These are phyloP conservation scores for Gossypium ekmanianum DNA, from an alignment of 345 rosid genomes.

Conservation along the genomic window DNA sequence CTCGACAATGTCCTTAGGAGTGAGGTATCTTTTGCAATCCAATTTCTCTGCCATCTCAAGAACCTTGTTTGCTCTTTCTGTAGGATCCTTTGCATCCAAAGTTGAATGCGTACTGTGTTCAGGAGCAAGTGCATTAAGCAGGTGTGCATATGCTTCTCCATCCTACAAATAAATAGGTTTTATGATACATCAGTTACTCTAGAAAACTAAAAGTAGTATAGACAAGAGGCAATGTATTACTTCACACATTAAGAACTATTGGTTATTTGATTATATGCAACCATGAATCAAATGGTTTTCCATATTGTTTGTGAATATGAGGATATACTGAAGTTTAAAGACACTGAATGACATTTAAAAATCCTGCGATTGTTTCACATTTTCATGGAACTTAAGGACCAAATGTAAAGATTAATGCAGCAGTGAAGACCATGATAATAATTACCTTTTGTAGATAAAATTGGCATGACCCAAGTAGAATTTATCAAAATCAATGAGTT, in stretches of 20 bases:
- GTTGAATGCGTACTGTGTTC: slow-evolving; percentile 38
- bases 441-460: neutral
- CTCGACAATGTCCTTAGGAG: slow-evolving; percentile 86
- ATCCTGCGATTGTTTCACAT: neutral
- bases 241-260: neutral
- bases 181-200: slow-evolving; percentile 16
- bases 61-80: slow-evolving; percentile 71
- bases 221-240: neutral
- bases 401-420: neutral
- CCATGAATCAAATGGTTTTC: neutral
- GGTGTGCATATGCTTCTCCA: slow-evolving; percentile 93
- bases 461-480: neutral
- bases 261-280: neutral
- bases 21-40: slow-evolving; percentile 79
- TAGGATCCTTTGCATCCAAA: slow-evolving; percentile 58
- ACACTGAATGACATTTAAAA: neutral
- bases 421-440: neutral
- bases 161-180: slow-evolving; percentile 49
- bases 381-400: neutral
- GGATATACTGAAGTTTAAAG: neutral
- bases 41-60: slow-evolving; percentile 93
- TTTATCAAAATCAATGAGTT: slow-evolving; percentile 1
- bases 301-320: slow-evolving; percentile 2
- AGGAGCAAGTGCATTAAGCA: slow-evolving; percentile 55
- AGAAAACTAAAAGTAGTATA: slow-evolving; percentile 4